phyloP scores from a whole-genome alignment of 2,329 filamentous ascomycete species.

The Penicillium sp. region DNA sequence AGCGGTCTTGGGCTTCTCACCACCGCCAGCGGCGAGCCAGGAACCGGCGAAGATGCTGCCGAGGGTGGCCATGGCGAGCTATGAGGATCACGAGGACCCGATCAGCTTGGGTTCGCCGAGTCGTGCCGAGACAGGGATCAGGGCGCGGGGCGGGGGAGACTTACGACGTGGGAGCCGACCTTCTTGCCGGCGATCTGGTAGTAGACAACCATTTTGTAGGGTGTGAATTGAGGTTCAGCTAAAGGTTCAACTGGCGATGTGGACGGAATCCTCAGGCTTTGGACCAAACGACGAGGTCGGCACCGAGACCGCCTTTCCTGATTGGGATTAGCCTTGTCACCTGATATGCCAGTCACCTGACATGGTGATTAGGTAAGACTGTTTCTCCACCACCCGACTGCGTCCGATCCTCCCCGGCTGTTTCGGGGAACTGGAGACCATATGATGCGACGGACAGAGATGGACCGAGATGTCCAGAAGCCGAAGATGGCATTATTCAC shows the following conservation, averaged over 20 bases:
- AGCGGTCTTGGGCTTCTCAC: conserved; percentile 35
- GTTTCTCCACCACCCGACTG: not conserved
- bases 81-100: conserved; percentile 10
- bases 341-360: conserved; percentile 5
- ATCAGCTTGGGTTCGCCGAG: conserved; percentile 22
- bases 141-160: conserved; percentile 27
- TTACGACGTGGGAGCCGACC: conserved; percentile 55
- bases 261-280: conserved; percentile 31
- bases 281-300: conserved; percentile 28
- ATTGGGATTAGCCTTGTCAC: conserved; percentile 21
- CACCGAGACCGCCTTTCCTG: conserved; percentile 21
- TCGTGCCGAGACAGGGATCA: conserved; percentile 25
- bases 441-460: not conserved
- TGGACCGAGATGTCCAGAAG: not conserved
- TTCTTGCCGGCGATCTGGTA: conserved; percentile 55
- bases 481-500: not conserved
- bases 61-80: conserved; percentile 65
- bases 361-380: conserved; percentile 1
- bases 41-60: conserved; percentile 51
- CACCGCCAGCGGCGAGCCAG: conserved; percentile 48
- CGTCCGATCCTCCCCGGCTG: conserved; percentile 23
- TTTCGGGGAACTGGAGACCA: not conserved
- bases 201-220: conserved; percentile 53
- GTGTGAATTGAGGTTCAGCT: conserved; percentile 21
- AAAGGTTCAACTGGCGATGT: conserved; percentile 29